Conservation (phyloP, 2,329 filamentous ascomycete genomes). For the Aspergillus jensenii region DNA sequence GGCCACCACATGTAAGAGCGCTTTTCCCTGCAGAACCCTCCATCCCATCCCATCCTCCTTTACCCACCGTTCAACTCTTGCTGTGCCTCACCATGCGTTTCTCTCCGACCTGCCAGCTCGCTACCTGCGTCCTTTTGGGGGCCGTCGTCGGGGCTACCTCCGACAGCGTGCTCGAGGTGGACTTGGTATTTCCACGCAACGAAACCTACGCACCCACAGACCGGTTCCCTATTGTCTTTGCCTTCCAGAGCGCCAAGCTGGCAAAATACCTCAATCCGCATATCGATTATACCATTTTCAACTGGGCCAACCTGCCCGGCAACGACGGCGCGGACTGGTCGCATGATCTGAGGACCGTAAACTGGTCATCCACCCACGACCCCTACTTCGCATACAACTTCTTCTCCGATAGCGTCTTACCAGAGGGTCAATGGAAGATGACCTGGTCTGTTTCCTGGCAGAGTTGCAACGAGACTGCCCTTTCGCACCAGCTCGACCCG, state of each 20-base stretch:
- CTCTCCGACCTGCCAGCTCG: too few species aligned
- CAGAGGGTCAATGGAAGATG: not conserved
- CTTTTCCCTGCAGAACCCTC: too few species aligned
- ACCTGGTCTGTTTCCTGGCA: constrained; percentile 10
- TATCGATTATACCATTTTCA: constrained; percentile 6
- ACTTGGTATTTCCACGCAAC: constrained; percentile 19
- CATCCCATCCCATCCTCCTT: too few species aligned
- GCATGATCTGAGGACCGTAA: constrained; percentile 6
- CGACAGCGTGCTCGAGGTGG: constrained; percentile 9
- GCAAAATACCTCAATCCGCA: constrained; percentile 10
- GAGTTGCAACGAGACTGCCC: constrained; percentile 11
- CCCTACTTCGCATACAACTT: constrained; percentile 10
- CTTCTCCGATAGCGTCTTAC: not conserved
- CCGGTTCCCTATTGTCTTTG: constrained; percentile 18
- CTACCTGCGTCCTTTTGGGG: too few species aligned
- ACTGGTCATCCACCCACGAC: not conserved
- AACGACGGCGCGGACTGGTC: not conserved
- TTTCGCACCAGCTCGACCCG: not conserved
- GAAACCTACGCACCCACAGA: constrained; percentile 16
- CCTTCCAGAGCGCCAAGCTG: constrained; percentile 14
- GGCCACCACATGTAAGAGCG: too few species aligned
- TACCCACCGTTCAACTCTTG: too few species aligned
- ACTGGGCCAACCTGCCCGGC: not conserved
- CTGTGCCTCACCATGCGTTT: too few species aligned
- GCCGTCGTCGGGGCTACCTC: not conserved